These are phyloP conservation scores for Citrus mangshanensis DNA, from an alignment of 345 rosid genomes.

Conservation along the genomic window DNA sequence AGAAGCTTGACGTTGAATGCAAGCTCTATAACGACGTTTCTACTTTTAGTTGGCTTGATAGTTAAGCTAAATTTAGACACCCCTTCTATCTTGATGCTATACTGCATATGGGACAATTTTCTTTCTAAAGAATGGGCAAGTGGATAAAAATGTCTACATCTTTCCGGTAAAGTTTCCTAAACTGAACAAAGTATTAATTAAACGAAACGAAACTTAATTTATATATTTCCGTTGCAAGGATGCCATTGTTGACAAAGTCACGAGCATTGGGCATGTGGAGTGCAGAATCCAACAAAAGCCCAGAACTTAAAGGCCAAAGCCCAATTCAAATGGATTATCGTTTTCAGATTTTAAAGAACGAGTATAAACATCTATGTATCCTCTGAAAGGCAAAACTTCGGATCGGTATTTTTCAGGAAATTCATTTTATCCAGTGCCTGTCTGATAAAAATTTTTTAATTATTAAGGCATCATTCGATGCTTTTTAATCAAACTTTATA, in stretches of 20 bases:
- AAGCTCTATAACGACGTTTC: background rate
- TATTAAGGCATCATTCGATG: too few species aligned
- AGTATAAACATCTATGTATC: too few species aligned
- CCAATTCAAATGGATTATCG: background rate
- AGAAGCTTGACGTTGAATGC: background rate
- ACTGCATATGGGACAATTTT: too few species aligned
- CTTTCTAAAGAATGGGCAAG: background rate
- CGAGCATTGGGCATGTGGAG: background rate
- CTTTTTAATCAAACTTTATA: too few species aligned
- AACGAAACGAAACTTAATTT: background rate
- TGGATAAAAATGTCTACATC: background rate
- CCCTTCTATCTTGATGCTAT: too few species aligned
- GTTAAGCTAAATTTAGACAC: background rate
- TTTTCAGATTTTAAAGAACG: too few species aligned
- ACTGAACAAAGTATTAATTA: background rate
- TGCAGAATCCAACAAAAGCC: background rate
- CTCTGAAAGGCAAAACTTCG: too few species aligned
- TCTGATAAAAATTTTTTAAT: too few species aligned
- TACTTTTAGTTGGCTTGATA: constrained; percentile 1
- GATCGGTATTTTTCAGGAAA: too few species aligned
- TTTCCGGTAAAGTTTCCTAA: background rate
- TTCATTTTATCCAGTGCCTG: too few species aligned
- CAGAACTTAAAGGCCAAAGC: background rate
- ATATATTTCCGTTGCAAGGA: background rate
- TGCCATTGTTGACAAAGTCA: too few species aligned